phyloP scores from a whole-genome alignment of 2,329 filamentous ascomycete genomes.

The Ascosphaera apis region DNA sequence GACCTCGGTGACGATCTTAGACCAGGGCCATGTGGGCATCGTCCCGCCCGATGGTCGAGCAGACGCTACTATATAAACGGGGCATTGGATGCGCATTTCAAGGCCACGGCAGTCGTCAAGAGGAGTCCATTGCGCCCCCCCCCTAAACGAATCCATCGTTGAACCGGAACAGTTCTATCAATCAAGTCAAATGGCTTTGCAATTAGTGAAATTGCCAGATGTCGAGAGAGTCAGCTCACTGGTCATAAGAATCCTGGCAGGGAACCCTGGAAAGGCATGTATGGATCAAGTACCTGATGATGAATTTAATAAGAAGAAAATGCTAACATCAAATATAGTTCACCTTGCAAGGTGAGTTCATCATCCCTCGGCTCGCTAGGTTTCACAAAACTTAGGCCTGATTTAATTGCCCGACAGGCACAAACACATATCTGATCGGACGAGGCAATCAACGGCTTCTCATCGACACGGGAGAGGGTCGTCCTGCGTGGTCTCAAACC shows the following conservation, averaged over 20 bases:
- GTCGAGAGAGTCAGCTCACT: constrained; percentile 55
- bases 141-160: too few species aligned
- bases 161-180: too few species aligned
- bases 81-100: too few species aligned
- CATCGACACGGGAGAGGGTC: constrained; percentile 76
- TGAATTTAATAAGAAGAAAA: too few species aligned
- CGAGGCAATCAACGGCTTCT: constrained; percentile 50
- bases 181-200: constrained; percentile 29
- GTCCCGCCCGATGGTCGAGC: too few species aligned
- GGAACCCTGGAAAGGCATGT: constrained; percentile 63
- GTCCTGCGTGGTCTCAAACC: constrained; percentile 44
- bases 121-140: too few species aligned
- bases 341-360: constrained; percentile 30
- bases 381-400: background rate
- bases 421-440: constrained; percentile 87
- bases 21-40: too few species aligned
- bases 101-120: too few species aligned
- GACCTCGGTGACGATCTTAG: too few species aligned
- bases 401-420: constrained; percentile 28
- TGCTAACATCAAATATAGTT: constrained; percentile 21
- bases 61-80: too few species aligned
- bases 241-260: constrained; percentile 66
- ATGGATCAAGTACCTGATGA: constrained; percentile 1
- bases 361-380: background rate
- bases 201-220: constrained; percentile 42